phyloP scores from a whole-genome alignment of 2,329 filamentous ascomycete genomes.

The Dryadomyces sulphureus region DNA sequence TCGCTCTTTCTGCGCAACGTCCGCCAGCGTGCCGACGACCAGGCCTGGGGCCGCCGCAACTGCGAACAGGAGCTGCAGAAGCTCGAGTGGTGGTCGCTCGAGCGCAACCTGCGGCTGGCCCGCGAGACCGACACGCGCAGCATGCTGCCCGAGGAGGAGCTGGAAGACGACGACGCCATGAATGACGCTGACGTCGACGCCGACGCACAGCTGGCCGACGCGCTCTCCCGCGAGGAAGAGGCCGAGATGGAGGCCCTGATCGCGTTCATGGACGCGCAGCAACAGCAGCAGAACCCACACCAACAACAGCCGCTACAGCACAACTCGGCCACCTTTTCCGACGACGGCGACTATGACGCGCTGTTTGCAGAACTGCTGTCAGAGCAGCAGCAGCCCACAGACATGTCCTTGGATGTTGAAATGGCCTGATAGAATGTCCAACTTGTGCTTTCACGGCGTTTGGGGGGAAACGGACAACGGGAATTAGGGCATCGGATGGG shows the following conservation, averaged over 20 bases:
- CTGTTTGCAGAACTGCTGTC: conserved; percentile 51
- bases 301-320: conserved; percentile 8
- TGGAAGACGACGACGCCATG: conserved; percentile 26
- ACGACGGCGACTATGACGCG: conserved; percentile 47
- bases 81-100: conserved; percentile 26
- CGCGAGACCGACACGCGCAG: conserved; percentile 24
- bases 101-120: conserved; percentile 22
- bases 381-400: conserved; percentile 27
- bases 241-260: conserved; percentile 43
- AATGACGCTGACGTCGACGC: conserved; percentile 13
- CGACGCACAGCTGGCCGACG: conserved; percentile 39
- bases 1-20: conserved; percentile 56
- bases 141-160: conserved; percentile 32
- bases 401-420: too few species aligned
- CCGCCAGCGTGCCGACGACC: conserved; percentile 43
- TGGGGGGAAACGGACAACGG: too few species aligned
- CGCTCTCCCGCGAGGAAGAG: conserved; percentile 34
- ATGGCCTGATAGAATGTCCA: too few species aligned
- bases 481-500: too few species aligned
- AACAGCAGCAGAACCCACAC: not conserved
- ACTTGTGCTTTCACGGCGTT: too few species aligned
- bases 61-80: conserved; percentile 42
- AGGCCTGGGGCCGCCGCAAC: conserved; percentile 42
- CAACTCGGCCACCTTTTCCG: conserved; percentile 20
- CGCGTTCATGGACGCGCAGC: conserved; percentile 24